Conservation (phyloP, 495 filamentous ascomycete genomes). For the Beverwykella pulmonaria region DNA sequence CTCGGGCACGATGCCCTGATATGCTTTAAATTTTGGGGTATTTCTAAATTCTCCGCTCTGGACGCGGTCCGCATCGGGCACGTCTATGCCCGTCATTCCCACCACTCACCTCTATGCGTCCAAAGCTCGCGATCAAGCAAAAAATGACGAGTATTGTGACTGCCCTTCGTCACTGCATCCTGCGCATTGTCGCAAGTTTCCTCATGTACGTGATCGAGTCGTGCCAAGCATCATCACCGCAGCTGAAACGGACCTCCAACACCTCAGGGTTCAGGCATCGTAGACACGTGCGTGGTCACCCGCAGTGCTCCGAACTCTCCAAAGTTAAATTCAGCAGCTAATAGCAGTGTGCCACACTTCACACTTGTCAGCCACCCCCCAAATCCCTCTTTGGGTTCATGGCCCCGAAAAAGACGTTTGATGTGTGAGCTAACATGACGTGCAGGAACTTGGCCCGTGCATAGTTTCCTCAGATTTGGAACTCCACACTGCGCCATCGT, state of each 20-base stretch:
- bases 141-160: background rate
- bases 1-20: too few relatives aligned
- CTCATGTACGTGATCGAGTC: background rate
- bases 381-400: background rate
- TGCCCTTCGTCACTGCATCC: background rate
- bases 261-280: slow-evolving; percentile 5
- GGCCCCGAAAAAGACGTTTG: background rate
- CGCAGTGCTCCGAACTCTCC: background rate
- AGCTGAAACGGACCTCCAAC: slow-evolving; percentile 25
- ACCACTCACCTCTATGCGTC: background rate
- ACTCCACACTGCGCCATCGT: background rate
- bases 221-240: slow-evolving; percentile 4
- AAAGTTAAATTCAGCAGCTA: background rate
- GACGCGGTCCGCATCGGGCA: background rate
- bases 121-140: background rate
- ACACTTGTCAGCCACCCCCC: background rate
- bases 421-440: slow-evolving; percentile 1
- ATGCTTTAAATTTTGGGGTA: too few relatives aligned
- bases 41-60: too few relatives aligned
- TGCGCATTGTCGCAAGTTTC: background rate
- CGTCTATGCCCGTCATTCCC: background rate
- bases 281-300: background rate
- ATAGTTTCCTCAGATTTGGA: background rate
- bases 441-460: background rate
- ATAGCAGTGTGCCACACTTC: background rate